Percentiles rank a stretch among this genome's conserved stretches.
Evolutionary conservation across 2,329 filamentous ascomycete genomes (phyloP).

Genomic region (Alternaria atra): DNA sequence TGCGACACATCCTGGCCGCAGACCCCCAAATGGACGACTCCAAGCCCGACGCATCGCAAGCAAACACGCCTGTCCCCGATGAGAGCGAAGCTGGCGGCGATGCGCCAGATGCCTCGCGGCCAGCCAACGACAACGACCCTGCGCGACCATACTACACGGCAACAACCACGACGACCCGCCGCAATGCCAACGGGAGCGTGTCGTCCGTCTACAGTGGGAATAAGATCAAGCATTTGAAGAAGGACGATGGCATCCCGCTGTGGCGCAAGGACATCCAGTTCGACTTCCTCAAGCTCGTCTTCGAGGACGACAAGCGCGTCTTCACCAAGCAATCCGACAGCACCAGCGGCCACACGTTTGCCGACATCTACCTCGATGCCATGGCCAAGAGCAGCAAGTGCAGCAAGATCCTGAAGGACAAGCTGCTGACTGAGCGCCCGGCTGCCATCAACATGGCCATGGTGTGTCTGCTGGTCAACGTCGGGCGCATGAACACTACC

Average conservation of each 20-base stretch:
- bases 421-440: slow-evolving; percentile 88
- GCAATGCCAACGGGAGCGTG: slow-evolving; percentile 71
- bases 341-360: slow-evolving; percentile 78
- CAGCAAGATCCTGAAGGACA: slow-evolving; percentile 97
- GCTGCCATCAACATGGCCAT: slow-evolving; percentile 98
- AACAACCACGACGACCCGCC: slow-evolving; percentile 62
- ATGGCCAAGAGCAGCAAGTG: slow-evolving; percentile 99
- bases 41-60: slow-evolving; percentile 38
- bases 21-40: slow-evolving; percentile 49
- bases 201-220: slow-evolving; percentile 73
- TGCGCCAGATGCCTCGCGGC: slow-evolving; percentile 37
- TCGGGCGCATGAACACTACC: slow-evolving; percentile 98
- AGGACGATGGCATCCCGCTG: slow-evolving; percentile 85
- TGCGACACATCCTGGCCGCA: slow-evolving; percentile 51
- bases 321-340: slow-evolving; percentile 94
- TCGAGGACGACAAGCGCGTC: slow-evolving; percentile 76
- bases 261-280: slow-evolving; percentile 91
- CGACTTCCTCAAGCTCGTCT: slow-evolving; percentile 82
- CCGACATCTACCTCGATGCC: slow-evolving; percentile 96
- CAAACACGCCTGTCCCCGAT: slow-evolving; percentile 44
- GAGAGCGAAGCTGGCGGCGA: slow-evolving; percentile 44
- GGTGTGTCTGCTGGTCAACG: slow-evolving; percentile 96
- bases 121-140: slow-evolving; percentile 37
- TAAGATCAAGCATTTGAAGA: slow-evolving; percentile 87
- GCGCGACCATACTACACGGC: slow-evolving; percentile 56